Percentiles rank a stretch among this genome's conserved stretches.
Conservation (phyloP, 192 early-diverging fungal genomes). For the Endogone sp. region DNA sequence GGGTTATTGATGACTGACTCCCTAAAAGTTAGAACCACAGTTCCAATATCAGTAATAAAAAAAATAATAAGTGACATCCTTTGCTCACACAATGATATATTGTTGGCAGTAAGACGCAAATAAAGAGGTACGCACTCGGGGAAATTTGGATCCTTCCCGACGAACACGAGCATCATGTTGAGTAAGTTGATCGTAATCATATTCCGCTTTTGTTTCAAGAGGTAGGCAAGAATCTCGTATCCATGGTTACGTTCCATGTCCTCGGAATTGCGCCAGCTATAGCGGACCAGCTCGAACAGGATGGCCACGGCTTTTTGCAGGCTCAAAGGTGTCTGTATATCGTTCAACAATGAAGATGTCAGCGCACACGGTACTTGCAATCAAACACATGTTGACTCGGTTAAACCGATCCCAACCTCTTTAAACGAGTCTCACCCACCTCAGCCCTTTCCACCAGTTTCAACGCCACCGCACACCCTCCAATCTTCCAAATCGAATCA, state of each 20-base stretch:
- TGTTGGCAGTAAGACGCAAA: too few relatives aligned
- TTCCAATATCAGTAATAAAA: neutral
- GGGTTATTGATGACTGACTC: conserved; percentile 65
- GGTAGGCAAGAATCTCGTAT: conserved; percentile 60
- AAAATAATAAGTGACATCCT: conserved; percentile 5
- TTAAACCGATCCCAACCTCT: too few relatives aligned
- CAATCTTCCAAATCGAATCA: conserved; percentile 69
- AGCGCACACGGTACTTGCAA: too few relatives aligned
- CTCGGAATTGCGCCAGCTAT: conserved; percentile 65
- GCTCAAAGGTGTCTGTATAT: conserved; percentile 26
- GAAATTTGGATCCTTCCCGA: conserved; percentile 52
- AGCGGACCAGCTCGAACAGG: conserved; percentile 56
- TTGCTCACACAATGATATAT: too few relatives aligned
- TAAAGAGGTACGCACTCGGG: conserved; percentile 37
- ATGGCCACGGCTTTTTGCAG: conserved; percentile 49
- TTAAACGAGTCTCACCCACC: too few relatives aligned
- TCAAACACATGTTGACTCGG: too few relatives aligned
- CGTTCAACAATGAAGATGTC: too few relatives aligned
- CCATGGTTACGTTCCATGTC: conserved; percentile 68
- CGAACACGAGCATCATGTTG: conserved; percentile 54
- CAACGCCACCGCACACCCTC: conserved; percentile 61
- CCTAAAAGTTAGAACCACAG: conserved; percentile 15
- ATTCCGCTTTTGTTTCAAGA: conserved; percentile 60
- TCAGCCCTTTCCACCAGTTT: conserved; percentile 55
- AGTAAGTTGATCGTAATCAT: conserved; percentile 52